A percentile compares a stretch with the other conserved stretches of the same genome.
Conservation (phyloP, 2,329 filamentous ascomycete species). For the Arachnopeziza araneosa region DNA sequence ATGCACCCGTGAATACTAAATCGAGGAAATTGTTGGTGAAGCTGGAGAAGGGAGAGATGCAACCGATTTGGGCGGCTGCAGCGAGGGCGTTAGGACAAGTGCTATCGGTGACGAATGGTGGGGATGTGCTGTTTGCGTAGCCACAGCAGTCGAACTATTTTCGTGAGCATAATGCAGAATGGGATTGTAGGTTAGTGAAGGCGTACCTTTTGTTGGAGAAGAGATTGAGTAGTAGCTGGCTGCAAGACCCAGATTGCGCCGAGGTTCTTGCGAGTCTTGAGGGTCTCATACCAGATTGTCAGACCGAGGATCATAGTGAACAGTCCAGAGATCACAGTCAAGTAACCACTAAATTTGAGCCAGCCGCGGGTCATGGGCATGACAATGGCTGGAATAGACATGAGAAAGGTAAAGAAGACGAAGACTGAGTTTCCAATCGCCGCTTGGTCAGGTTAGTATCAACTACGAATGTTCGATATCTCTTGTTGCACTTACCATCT, state of each 20-base stretch:
- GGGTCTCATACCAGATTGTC: conserved; percentile 66
- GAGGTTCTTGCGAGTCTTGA: conserved; percentile 61
- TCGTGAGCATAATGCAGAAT: conserved; percentile 11
- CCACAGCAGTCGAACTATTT: conserved; percentile 73
- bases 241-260: conserved; percentile 55
- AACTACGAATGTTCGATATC: background rate
- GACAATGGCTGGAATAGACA: conserved; percentile 66
- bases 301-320: conserved; percentile 64
- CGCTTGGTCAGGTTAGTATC: conserved; percentile 38
- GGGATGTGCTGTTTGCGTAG: conserved; percentile 66
- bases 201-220: conserved; percentile 65
- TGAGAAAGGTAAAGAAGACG: conserved; percentile 63
- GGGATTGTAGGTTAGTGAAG: background rate
- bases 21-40: conserved; percentile 70
- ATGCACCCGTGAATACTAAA: conserved; percentile 71
- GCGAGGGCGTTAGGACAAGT: conserved; percentile 65
- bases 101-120: conserved; percentile 64
- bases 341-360: conserved; percentile 64
- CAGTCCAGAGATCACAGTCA: conserved; percentile 54
- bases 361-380: conserved; percentile 60
- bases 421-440: conserved; percentile 68
- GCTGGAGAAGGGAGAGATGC: conserved; percentile 59
- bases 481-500: conserved; percentile 37
- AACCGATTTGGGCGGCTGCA: conserved; percentile 65
- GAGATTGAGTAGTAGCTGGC: conserved; percentile 50